phyloP scores from a whole-genome alignment of 192 early-diverging fungal species.

The Mortierella antarctica region DNA sequence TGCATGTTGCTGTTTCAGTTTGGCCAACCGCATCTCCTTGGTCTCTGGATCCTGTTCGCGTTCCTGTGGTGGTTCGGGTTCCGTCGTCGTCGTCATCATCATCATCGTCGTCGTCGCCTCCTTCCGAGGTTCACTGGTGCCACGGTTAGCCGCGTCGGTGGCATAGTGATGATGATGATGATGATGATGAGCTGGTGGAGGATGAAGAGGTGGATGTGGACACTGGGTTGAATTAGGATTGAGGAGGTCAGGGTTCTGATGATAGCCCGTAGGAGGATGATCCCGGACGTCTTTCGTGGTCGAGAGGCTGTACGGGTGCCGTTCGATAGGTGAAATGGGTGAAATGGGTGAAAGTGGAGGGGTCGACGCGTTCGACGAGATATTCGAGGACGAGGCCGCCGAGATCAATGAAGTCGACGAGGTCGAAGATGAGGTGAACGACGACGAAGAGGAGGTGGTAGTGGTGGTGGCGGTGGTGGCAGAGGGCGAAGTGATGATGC shows the following conservation, averaged over 20 bases:
- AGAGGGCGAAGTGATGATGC: not conserved
- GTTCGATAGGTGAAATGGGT: too few species aligned
- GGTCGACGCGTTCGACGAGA: not conserved
- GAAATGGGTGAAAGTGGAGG: not conserved
- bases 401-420: not conserved
- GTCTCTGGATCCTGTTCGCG: not conserved
- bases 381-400: too few species aligned
- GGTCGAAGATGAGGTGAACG: not conserved
- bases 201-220: not conserved
- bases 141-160: not conserved
- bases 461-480: not conserved
- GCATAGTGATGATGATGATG: not conserved
- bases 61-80: too few species aligned
- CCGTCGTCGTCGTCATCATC: conserved; percentile 3
- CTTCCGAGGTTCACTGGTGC: too few species aligned
- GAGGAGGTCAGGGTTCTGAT: too few species aligned
- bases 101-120: not conserved
- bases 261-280: too few species aligned
- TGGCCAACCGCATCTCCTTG: not conserved
- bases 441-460: not conserved
- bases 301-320: too few species aligned
- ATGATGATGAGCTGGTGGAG: not conserved
- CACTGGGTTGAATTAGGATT: not conserved
- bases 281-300: too few species aligned
- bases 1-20: conserved; percentile 8